A percentile compares a stretch with the other conserved stretches of the same genome.
Conservation (phyloP, 2,329 filamentous ascomycete genomes). For the Claviceps maximensis region DNA sequence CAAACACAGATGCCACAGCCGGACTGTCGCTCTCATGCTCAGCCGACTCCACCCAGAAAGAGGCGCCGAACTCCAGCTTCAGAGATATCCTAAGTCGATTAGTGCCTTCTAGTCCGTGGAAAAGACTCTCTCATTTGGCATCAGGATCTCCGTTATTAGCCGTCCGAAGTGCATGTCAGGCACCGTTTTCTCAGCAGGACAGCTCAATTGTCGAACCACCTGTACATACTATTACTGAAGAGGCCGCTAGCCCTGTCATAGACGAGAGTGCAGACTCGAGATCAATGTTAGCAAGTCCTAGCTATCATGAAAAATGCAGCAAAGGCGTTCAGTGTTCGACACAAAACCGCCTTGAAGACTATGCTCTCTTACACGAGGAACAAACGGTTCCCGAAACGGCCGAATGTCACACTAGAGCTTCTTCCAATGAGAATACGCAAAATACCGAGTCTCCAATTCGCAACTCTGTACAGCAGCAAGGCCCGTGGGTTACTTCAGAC, state of each 20-base stretch:
- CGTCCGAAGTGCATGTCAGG: neutral
- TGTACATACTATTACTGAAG: neutral
- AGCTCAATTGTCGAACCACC: neutral
- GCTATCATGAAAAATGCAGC: neutral
- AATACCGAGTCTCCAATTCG: neutral
- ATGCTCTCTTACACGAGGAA: neutral
- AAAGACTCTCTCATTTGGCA: slow-evolving; percentile 9
- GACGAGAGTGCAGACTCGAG: neutral
- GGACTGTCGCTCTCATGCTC: neutral
- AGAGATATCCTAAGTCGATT: slow-evolving; percentile 12
- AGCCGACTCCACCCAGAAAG: neutral
- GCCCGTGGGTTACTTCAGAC: slow-evolving; percentile 6
- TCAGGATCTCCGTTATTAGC: neutral
- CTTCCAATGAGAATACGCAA: neutral
- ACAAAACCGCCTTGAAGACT: neutral
- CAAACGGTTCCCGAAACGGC: neutral
- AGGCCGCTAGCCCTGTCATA: neutral
- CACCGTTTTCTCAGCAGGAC: neutral
- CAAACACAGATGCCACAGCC: neutral
- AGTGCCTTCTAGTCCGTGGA: slow-evolving; percentile 15
- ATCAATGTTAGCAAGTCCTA: neutral
- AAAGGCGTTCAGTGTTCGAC: neutral
- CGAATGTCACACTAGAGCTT: neutral
- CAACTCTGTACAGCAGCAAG: slow-evolving; percentile 7
- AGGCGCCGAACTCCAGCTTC: slow-evolving; percentile 10